Conservation (phyloP, 2,329 filamentous ascomycete species). For the Dothistroma septosporum region DNA sequence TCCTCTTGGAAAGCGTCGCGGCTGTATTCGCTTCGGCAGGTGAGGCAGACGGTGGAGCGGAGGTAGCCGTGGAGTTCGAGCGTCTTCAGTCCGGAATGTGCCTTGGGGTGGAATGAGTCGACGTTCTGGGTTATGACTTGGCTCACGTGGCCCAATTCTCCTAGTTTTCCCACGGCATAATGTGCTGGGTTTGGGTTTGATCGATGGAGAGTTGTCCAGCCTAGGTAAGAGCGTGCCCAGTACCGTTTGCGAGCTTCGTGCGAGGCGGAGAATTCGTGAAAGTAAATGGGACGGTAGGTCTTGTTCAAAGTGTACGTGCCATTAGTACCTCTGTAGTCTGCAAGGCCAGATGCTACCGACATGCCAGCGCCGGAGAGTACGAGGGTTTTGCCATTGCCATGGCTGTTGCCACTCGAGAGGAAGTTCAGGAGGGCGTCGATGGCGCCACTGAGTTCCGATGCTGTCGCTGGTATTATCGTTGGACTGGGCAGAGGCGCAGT, state of each 20-base stretch:
- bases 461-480: slow-evolving; percentile 67
- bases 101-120: slow-evolving; percentile 80
- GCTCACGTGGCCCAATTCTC: slow-evolving; percentile 65
- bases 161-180: slow-evolving; percentile 69
- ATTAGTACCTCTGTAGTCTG: slow-evolving; percentile 84
- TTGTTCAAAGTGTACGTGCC: slow-evolving; percentile 93
- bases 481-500: slow-evolving; percentile 76
- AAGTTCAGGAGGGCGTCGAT: slow-evolving; percentile 74
- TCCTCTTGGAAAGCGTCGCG: slow-evolving; percentile 71
- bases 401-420: slow-evolving; percentile 49
- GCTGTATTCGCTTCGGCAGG: slow-evolving; percentile 67
- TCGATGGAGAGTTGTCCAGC: slow-evolving; percentile 77
- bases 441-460: slow-evolving; percentile 66
- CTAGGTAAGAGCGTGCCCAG: slow-evolving; percentile 91
- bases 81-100: slow-evolving; percentile 70
- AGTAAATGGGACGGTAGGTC: slow-evolving; percentile 79
- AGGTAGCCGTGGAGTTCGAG: slow-evolving; percentile 91
- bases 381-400: slow-evolving; percentile 57
- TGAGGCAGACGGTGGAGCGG: slow-evolving; percentile 73
- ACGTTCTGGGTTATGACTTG: slow-evolving; percentile 93
- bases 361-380: slow-evolving; percentile 81
- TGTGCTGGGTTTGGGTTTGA: slow-evolving; percentile 79
- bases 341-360: slow-evolving; percentile 85
- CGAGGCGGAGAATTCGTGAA: slow-evolving; percentile 75
- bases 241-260: slow-evolving; percentile 89